Percentiles rank a stretch among this genome's conserved stretches.
Conservation (phyloP, 805 yeast genomes). For the Candida hispaniensis region DNA sequence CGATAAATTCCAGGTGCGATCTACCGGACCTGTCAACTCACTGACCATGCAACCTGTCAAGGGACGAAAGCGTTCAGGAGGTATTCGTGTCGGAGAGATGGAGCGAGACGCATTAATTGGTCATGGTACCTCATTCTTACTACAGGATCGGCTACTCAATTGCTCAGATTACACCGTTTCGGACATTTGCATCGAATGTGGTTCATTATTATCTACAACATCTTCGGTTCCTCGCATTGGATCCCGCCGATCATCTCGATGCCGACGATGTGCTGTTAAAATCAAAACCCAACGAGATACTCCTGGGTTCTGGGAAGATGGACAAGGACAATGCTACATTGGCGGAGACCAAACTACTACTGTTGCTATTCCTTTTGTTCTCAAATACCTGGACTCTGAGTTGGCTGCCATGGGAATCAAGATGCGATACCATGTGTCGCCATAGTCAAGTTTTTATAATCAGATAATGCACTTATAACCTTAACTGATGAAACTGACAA, state of each 20-base stretch:
- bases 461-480: no score
- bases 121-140: slow-evolving; percentile 90
- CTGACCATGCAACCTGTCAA: slow-evolving; percentile 99
- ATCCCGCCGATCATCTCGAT: slow-evolving; percentile 60
- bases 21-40: slow-evolving; percentile 95
- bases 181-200: slow-evolving; percentile 83
- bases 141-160: slow-evolving; percentile 90
- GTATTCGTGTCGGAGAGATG: slow-evolving; percentile 99
- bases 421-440: no score
- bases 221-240: slow-evolving; percentile 88
- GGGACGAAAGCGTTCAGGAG: slow-evolving; percentile 98
- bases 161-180: slow-evolving; percentile 94
- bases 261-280: slow-evolving; percentile 81
- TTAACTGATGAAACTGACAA: no score
- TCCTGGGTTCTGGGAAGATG: slow-evolving; percentile 85
- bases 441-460: no score
- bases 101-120: slow-evolving; percentile 98
- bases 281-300: slow-evolving; percentile 35
- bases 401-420: slow-evolving; percentile 96
- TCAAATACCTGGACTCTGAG: slow-evolving; percentile 90
- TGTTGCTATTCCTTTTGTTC: slow-evolving; percentile 92
- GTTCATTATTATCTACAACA: slow-evolving; percentile 83
- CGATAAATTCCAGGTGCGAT: slow-evolving; percentile 98
- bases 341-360: slow-evolving; percentile 95
- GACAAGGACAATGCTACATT: slow-evolving; percentile 78